Evolutionary conservation across 345 rosid genomes (phyloP).

Genomic region (Xanthoceras sorbifolium): DNA sequence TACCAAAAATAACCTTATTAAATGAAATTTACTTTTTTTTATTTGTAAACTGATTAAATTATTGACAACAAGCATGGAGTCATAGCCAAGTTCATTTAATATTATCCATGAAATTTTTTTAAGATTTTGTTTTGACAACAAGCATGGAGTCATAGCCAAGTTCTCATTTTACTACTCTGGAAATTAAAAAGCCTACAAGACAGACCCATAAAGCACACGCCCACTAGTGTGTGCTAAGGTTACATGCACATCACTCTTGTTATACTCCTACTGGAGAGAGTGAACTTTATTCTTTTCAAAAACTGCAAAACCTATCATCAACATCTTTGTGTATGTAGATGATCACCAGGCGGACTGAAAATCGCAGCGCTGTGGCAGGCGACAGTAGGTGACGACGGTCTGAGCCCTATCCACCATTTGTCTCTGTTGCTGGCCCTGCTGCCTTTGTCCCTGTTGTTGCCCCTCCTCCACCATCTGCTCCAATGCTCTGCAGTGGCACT

Average conservation of each 20-base stretch:
- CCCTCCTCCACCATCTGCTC: constrained; percentile 20
- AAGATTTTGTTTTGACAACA: no score
- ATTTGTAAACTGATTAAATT: no score
- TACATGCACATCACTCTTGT: background rate
- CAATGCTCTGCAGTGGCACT: constrained; percentile 17
- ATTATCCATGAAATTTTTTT: no score
- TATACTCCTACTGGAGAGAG: background rate
- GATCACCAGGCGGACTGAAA: background rate
- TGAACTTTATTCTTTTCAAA: background rate
- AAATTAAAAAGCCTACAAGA: background rate
- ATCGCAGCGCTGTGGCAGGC: background rate
- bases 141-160: background rate
- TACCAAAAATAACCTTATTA: no score
- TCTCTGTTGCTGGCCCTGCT: constrained; percentile 8
- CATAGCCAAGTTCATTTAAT: no score
- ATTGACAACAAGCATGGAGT: no score
- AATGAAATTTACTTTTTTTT: no score
- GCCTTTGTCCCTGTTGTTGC: constrained; percentile 15
- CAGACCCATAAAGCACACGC: background rate
- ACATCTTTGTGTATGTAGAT: background rate
- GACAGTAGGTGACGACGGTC: background rate
- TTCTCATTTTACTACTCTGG: background rate
- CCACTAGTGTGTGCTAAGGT: background rate
- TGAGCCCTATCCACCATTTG: constrained; percentile 8
- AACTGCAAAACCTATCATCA: background rate